Evolutionary conservation across 2,329 filamentous ascomycete genomes (phyloP), one percentile per base, ranked within the genome.

Genomic region (Aspergillus thermomutatus): DNA sequence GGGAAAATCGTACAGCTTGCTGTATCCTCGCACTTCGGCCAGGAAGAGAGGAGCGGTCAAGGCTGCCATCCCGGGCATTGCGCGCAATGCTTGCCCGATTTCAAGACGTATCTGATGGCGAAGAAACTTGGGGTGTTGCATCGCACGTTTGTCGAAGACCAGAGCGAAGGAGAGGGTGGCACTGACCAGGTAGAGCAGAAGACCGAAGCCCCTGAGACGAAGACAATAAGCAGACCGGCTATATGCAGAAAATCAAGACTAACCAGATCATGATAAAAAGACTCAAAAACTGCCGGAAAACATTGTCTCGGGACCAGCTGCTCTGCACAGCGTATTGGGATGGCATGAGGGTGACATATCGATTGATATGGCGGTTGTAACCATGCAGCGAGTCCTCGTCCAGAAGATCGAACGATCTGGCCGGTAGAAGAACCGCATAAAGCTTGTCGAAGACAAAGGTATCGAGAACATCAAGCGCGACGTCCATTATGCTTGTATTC

Each of bases 41-140:
- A 94, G 77, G 82, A 96, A 96, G 73, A 90, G 86, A 7, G 90
- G 88, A 0, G 86, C 84, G 9, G 92, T 97, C 69, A 92, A 82
- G 57, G 92, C 62, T 49, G 92, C 82, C 85, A 97, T 96, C 69
- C 86, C 72, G 10, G 92, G 92, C 76, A 97, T 87, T 23, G 91
- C 80, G 46, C 75, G 73, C 71, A 87, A 82, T 59, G 91, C 86
- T 76, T 95, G 91, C 59, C 80, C 79, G 67, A 97, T 96, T 74
- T 97, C 93, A 62, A 91, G 83, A 55, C 82, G 80, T 63, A 97
- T 87, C 75, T 97, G 93, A 75, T 96, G 92, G 77, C 92, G 94
- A 68, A 97, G 87, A 76, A 92, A 97, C 70, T 92, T 92, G 28
- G 93, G 93, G 73, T 97, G 92, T 55, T 90, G 79, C 75, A 93